These are phyloP conservation scores for Colletotrichum chlorophyti DNA, from an alignment of 2,329 filamentous ascomycete genomes.

Conservation along the genomic window DNA sequence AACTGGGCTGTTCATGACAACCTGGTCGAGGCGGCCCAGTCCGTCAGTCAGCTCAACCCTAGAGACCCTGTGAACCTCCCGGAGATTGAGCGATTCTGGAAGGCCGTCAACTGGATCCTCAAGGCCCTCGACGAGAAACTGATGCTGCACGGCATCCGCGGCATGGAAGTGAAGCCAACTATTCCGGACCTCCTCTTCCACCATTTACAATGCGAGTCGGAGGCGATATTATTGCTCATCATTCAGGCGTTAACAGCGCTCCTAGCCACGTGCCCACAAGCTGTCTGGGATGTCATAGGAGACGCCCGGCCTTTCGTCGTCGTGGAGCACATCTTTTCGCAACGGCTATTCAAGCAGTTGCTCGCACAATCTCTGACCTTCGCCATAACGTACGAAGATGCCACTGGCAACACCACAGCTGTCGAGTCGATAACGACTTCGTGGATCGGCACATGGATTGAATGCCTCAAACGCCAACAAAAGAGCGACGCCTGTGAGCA, in stretches of 20 bases:
- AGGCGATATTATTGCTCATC: constrained; percentile 69
- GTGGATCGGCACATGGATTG: constrained; percentile 81
- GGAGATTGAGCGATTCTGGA: constrained; percentile 78
- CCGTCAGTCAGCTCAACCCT: constrained; percentile 55
- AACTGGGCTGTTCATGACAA: constrained; percentile 85
- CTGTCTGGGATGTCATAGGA: constrained; percentile 89
- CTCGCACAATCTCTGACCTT: constrained; percentile 65
- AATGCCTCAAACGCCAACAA: constrained; percentile 77
- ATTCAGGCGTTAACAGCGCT: constrained; percentile 75
- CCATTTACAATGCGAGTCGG: constrained; percentile 60
- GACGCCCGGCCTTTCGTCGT: constrained; percentile 81
- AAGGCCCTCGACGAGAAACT: constrained; percentile 74
- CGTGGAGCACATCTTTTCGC: constrained; percentile 83
- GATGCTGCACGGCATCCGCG: constrained; percentile 79
- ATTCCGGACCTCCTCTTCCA: constrained; percentile 68
- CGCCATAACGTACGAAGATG: constrained; percentile 56
- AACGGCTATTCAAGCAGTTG: constrained; percentile 68
- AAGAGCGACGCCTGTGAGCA: constrained; percentile 81
- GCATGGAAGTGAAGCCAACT: constrained; percentile 78
- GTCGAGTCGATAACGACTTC: constrained; percentile 70
- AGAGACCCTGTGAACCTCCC: constrained; percentile 51
- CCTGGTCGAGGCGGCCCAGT: constrained; percentile 70
- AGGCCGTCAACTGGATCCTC: constrained; percentile 77
- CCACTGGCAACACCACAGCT: constrained; percentile 43
- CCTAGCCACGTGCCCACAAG: constrained; percentile 76